Conservation (phyloP, 805 yeast genomes). For the Zygoascus ofunaensis region DNA sequence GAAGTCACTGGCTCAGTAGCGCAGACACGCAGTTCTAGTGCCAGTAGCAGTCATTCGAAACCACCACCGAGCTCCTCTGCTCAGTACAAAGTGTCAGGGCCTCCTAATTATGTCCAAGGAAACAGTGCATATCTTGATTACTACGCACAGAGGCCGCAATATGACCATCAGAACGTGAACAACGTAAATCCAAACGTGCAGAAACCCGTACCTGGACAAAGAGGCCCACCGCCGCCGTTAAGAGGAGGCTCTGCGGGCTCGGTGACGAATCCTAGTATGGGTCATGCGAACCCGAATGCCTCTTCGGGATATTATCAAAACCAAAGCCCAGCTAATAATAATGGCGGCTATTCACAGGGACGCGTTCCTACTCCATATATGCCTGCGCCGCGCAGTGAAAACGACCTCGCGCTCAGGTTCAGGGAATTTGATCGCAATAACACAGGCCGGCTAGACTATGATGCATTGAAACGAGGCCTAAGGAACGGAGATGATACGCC, state of each 20-base stretch:
- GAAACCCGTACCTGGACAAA: not conserved
- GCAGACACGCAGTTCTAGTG: not conserved
- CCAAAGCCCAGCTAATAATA: not conserved
- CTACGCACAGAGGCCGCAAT: slow-evolving; percentile 4
- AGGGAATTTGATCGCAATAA: slow-evolving; percentile 35
- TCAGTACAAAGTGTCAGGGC: slow-evolving; percentile 1
- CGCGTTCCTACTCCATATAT: slow-evolving; percentile 2
- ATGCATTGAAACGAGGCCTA: slow-evolving; percentile 50
- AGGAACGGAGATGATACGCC: slow-evolving; percentile 48
- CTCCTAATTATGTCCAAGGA: slow-evolving; percentile 1
- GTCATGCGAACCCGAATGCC: not conserved
- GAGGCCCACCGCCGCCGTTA: slow-evolving; percentile 5
- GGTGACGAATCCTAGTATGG: not conserved
- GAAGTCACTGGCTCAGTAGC: slow-evolving; percentile 1
- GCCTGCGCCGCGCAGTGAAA: slow-evolving; percentile 8
- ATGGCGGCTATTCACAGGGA: not conserved
- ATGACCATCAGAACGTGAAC: not conserved
- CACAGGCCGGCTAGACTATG: slow-evolving; percentile 46
- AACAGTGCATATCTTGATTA: slow-evolving; percentile 1
- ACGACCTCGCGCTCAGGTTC: slow-evolving; percentile 19
- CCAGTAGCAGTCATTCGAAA: not conserved
- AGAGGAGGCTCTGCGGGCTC: not conserved
- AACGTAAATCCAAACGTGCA: too few relatives aligned
- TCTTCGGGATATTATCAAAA: not conserved
- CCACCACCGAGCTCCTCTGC: not conserved